A percentile compares a stretch with the other conserved stretches of the same genome.
These are phyloP conservation scores for Penicillium rolfsii DNA, from an alignment of 2,329 filamentous ascomycete genomes.

Conservation along the genomic window DNA sequence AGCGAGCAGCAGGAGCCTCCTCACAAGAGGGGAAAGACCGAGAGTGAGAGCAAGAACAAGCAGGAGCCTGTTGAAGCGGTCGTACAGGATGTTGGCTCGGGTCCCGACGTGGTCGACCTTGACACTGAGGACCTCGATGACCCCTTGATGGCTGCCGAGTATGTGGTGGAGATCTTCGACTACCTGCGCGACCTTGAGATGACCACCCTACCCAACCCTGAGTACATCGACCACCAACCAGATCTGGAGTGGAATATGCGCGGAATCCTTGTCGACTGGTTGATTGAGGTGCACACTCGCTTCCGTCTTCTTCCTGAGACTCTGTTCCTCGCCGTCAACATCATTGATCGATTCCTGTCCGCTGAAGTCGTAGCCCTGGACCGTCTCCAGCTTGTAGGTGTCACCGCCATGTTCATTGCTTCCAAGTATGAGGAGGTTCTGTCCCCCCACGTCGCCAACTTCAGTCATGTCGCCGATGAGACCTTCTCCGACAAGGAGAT, in stretches of 20 bases:
- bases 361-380: slow-evolving; percentile 95
- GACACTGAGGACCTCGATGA: slow-evolving; percentile 89
- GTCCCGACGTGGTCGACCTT: slow-evolving; percentile 58
- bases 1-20: slow-evolving; percentile 67
- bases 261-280: slow-evolving; percentile 95
- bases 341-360: slow-evolving; percentile 96
- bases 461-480: slow-evolving; percentile 94
- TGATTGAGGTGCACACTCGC: slow-evolving; percentile 96
- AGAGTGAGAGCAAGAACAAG: not conserved
- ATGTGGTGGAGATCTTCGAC: slow-evolving; percentile 95
- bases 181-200: slow-evolving; percentile 88
- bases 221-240: slow-evolving; percentile 94
- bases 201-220: slow-evolving; percentile 78
- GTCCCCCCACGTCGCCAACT: slow-evolving; percentile 95
- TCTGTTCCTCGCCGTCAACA: slow-evolving; percentile 94
- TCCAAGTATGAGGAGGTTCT: slow-evolving; percentile 99
- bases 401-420: slow-evolving; percentile 99
- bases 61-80: slow-evolving; percentile 29
- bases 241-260: slow-evolving; percentile 99
- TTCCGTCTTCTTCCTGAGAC: slow-evolving; percentile 96
- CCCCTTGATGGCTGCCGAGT: slow-evolving; percentile 96
- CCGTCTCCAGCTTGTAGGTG: slow-evolving; percentile 92
- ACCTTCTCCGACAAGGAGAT: slow-evolving; percentile 96
- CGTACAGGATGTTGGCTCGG: slow-evolving; percentile 44
- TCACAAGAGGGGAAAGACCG: slow-evolving; percentile 62